Evolutionary conservation across 208 protist species (phyloP).

Genomic region (Crithidia fasciculata): DNA sequence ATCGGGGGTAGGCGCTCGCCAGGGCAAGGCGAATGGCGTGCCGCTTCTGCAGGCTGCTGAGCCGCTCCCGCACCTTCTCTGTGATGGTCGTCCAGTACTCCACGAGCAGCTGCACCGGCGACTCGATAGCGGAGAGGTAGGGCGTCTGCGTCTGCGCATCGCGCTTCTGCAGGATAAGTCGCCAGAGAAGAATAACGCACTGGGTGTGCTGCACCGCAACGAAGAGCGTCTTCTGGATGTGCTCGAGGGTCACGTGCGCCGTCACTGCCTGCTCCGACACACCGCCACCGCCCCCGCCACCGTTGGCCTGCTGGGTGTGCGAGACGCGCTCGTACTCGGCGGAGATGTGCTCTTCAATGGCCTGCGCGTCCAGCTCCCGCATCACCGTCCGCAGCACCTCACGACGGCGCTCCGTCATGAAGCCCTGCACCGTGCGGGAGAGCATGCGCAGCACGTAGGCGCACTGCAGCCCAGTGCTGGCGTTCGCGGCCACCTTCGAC

Average conservation of each 20-base stretch:
- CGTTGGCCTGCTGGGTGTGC: neutral
- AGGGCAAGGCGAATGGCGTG: conserved; percentile 50
- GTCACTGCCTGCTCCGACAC: conserved; percentile 39
- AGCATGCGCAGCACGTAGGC: conserved; percentile 59
- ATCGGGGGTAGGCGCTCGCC: conserved; percentile 50
- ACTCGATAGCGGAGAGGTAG: conserved; percentile 51
- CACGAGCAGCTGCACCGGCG: conserved; percentile 62
- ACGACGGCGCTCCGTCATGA: conserved; percentile 80
- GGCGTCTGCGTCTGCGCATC: conserved; percentile 47
- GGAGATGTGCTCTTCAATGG: conserved; percentile 51
- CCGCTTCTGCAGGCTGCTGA: conserved; percentile 60
- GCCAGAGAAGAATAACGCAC: conserved; percentile 70
- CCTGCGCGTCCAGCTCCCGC: conserved; percentile 64
- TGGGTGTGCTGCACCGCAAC: conserved; percentile 64
- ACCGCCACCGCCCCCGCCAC: conserved; percentile 5
- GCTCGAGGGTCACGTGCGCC: conserved; percentile 41
- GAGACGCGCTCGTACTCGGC: conserved; percentile 28
- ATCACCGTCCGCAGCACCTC: conserved; percentile 70
- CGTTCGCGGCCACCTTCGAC: conserved; percentile 32
- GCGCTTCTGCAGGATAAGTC: conserved; percentile 55
- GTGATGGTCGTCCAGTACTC: conserved; percentile 74
- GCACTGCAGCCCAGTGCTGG: conserved; percentile 70
- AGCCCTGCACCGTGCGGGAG: conserved; percentile 48
- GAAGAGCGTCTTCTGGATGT: conserved; percentile 60
- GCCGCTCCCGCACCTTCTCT: conserved; percentile 65